phyloP scores from a whole-genome alignment of 148 eudicot genomes.

The Amaranthus cruentus region DNA sequence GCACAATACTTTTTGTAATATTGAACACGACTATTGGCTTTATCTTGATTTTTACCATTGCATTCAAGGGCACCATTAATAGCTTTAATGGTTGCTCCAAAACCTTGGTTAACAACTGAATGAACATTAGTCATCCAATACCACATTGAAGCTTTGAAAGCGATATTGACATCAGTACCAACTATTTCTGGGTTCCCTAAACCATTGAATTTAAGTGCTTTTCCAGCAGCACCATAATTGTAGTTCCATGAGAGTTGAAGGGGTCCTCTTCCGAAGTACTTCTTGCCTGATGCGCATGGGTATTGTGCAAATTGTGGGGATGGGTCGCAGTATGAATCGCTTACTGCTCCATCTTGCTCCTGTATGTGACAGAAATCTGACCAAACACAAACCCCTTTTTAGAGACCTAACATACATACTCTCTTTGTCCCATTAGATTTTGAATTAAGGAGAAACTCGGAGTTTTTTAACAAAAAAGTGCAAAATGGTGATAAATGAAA shows the following conservation, averaged over 20 bases:
- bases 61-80: slow-evolving; percentile 52
- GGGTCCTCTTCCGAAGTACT: slow-evolving; percentile 66
- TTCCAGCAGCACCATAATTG: slow-evolving; percentile 52
- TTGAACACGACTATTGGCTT: slow-evolving; percentile 31
- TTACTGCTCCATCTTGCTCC: slow-evolving; percentile 25
- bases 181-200: slow-evolving; percentile 42
- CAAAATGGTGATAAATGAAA: too few species aligned
- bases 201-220: slow-evolving; percentile 36
- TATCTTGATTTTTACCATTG: slow-evolving; percentile 22
- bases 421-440: too few species aligned
- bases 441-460: too few species aligned
- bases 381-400: too few species aligned
- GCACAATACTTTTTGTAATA: slow-evolving; percentile 41
- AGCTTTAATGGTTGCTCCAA: slow-evolving; percentile 52
- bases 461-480: too few species aligned
- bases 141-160: slow-evolving; percentile 64
- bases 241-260: slow-evolving; percentile 55
- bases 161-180: slow-evolving; percentile 32
- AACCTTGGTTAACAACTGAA: slow-evolving; percentile 39
- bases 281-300: slow-evolving; percentile 36
- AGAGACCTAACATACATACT: too few species aligned
- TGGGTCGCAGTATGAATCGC: slow-evolving; percentile 29
- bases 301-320: slow-evolving; percentile 15
- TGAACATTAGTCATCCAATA: slow-evolving; percentile 49
- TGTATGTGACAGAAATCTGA: slow-evolving; percentile 36